Evolutionary conservation across 192 early-diverging fungal species (phyloP), one percentile per base, ranked within the genome.

Genomic region (Coemansia sp.): DNA sequence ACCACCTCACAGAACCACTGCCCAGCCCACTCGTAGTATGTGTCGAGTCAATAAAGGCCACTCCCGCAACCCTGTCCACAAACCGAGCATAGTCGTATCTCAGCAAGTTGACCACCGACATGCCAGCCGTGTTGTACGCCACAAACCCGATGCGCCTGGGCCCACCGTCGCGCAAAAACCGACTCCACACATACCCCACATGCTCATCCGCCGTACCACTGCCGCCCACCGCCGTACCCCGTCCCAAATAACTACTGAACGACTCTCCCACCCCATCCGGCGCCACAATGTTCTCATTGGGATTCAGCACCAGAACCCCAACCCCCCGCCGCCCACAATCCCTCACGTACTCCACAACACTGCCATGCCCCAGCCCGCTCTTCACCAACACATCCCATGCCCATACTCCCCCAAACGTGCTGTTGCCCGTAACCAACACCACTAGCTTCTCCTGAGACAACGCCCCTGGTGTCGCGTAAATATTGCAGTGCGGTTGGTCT

Each of bases 131-230:
- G n/a, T 43, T 58, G 27, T 64, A 58, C 12, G 52, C 23, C 12
- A 71, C 44, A 48, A 64, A 71, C 0, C 44, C 61, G 23, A 71
- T 42, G 16, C 44, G 46, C 27, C 51, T 13, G 7, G 34, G 52
- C 4, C 4, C 20, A 7, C 43, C 27, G 21, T 47, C 48, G 8
- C 61, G 67, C 11, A 64, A 54, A 26, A 64, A 41, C 2, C 26
- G 56, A 6, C 38, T 39, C 67, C 67, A 71, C 30, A 71, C 61
- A 26, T 53, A 64, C 7, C 67, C 67, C 14, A 71, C 67, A 28
- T 71, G 67, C 31, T 71, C 67, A 16, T 62, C 53, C 5, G 67
- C 46, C 10, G 67, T 71, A 51, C 64, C 67, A 27, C 56, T 64
- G n/a, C 56, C 60, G 11, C 27, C 9, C 16, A 71, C 60, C 31